phyloP scores from a whole-genome alignment of 2,329 filamentous ascomycete genomes.

The Fusarium anguioides region DNA sequence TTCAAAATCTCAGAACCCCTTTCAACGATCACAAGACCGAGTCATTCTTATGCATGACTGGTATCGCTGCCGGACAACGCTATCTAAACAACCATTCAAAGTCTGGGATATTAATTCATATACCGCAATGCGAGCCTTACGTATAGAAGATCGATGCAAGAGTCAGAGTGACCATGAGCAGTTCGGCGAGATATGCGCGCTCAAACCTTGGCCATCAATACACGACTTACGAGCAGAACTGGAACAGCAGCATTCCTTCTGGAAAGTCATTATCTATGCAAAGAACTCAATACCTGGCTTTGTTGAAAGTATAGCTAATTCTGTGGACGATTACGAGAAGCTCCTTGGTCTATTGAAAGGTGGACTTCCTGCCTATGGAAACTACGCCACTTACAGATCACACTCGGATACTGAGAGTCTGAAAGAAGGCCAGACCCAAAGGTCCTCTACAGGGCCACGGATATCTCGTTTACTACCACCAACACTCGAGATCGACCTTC shows the following conservation, averaged over 20 bases:
- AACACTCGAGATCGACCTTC: not conserved
- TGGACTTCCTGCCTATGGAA: not conserved
- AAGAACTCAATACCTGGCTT: not conserved
- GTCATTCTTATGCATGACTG: not conserved
- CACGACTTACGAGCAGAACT: constrained; percentile 1
- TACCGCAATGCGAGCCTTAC: not conserved
- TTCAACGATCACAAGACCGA: not conserved
- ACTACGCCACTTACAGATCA: not conserved
- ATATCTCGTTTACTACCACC: not conserved
- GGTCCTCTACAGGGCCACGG: not conserved
- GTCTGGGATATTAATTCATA: not conserved
- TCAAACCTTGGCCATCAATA: not conserved
- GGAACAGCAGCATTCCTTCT: not conserved
- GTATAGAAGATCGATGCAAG: not conserved
- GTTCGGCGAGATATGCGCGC: not conserved
- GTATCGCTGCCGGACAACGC: constrained; percentile 1
- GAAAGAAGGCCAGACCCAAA: too few relatives aligned
- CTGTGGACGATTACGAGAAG: not conserved
- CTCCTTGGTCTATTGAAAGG: not conserved
- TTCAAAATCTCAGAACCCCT: rapidly evolving
- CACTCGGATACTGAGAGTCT: not conserved
- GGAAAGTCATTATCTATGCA: not conserved
- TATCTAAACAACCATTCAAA: not conserved
- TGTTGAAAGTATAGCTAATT: rapidly evolving
- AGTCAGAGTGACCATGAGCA: constrained; percentile 3